These are phyloP conservation scores for Coemansia sp. DNA, from an alignment of 192 early-diverging fungal genomes.

Conservation along the genomic window DNA sequence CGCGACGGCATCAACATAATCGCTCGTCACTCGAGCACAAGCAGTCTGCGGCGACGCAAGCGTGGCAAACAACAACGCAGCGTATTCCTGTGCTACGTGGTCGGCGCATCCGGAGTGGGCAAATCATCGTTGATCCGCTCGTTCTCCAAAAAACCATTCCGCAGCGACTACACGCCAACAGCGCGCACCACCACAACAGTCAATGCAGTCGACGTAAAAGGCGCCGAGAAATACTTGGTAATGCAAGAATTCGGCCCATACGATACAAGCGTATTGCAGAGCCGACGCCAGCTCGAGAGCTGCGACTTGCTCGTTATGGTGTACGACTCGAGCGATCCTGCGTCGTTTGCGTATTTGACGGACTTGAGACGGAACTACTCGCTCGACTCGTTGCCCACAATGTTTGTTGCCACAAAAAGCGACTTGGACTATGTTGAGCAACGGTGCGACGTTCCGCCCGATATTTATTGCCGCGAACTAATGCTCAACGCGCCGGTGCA, in stretches of 20 bases:
- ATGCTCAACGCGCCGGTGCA: conserved; percentile 86
- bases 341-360: conserved; percentile 91
- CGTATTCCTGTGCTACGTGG: conserved; percentile 92
- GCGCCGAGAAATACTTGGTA: conserved; percentile 92
- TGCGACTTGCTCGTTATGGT: conserved; percentile 95
- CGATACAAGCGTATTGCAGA: conserved; percentile 88
- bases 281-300: conserved; percentile 78
- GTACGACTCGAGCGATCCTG: conserved; percentile 91
- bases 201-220: conserved; percentile 94
- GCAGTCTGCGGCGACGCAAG: conserved; percentile 66
- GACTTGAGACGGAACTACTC: conserved; percentile 80
- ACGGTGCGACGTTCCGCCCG: conserved; percentile 83
- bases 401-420: conserved; percentile 95
- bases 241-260: conserved; percentile 93
- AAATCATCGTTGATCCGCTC: conserved; percentile 88
- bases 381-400: conserved; percentile 78
- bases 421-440: conserved; percentile 84
- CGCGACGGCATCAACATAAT: conserved; percentile 82
- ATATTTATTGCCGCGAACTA: conserved; percentile 88
- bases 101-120: conserved; percentile 76
- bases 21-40: conserved; percentile 12
- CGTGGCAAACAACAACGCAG: conserved; percentile 83
- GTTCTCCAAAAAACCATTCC: conserved; percentile 84
- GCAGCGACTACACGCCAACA: conserved; percentile 73
- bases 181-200: conserved; percentile 78